Evolutionary conservation across 768 basidiomycete genomes (phyloP), one percentile per base, ranked within the genome.

Genomic region (Chalciporus sphaerocephalus): DNA sequence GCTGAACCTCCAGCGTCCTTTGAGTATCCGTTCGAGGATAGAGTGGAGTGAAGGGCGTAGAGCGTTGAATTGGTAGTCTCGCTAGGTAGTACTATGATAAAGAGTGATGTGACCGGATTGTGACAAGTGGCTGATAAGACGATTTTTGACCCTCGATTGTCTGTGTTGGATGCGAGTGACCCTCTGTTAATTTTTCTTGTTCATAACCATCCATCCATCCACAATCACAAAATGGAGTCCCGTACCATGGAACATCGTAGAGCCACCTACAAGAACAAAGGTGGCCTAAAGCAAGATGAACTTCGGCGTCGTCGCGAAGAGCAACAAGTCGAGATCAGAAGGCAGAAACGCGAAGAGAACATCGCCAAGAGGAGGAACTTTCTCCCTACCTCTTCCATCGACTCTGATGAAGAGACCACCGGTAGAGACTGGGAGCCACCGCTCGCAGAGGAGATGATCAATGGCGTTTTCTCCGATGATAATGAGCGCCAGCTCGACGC

Each of bases 311-410:
- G 95, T 67, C 84, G 96, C 48, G 96, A 98, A 68, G 94, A 99
- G 66, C 92, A 95, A 65, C 94, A 98, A 62, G 96, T 99, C 46
- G 96, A 98, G 77, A 97, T 99, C 76, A 80, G 96, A 64, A 81
- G 92, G 63, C 92, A 95, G 74, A 98, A 98, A 74, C 79, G 96
- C 57, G 96, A 99, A 67, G 96, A 99, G 69, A 94, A 93, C 67
- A 94, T 98, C 51, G 90, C 94, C 48, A 99, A 99, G 76, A 80
- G 96, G 67, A 78, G 96, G 52, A 97, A 97, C 69, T 90, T 95
- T 64, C 76, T 92, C 46, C 83, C 92, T 27, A 75, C 80, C 21
- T 69, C 79, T 38, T 73, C 76, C 46, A 74, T 69, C 49, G 95
- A 97, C 63, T 96, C 93, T 42, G 95, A 97, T 79, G 95, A 97